Evolutionary conservation across 768 basidiomycete genomes (phyloP).

Genomic region (Pulveroboletus sp.): DNA sequence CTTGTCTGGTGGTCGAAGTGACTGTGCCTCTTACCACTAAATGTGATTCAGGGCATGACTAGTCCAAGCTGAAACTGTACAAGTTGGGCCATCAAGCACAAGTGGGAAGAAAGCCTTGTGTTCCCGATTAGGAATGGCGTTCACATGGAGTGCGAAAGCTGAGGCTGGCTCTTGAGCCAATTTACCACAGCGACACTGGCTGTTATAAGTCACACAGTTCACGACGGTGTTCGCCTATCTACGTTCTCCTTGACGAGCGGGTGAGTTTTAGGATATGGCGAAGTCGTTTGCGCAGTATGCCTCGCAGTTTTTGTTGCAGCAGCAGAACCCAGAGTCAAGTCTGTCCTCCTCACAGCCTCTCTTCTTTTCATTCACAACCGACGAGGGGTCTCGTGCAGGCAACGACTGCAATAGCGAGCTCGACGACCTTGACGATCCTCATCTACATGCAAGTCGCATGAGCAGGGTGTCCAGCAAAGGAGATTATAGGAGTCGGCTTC

Average conservation of each 20-base stretch:
- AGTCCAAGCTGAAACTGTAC: neutral
- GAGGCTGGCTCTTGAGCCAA: constrained; percentile 14
- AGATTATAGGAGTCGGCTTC: constrained; percentile 24
- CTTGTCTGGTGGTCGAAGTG: neutral
- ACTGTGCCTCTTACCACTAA: no score
- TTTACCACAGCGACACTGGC: constrained; percentile 12
- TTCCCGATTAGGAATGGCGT: constrained; percentile 9
- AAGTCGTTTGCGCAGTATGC: constrained; percentile 80
- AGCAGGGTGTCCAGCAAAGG: constrained; percentile 32
- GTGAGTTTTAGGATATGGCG: constrained; percentile 37
- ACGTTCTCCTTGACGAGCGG: constrained; percentile 16
- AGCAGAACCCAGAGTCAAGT: constrained; percentile 46
- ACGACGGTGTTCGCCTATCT: constrained; percentile 9
- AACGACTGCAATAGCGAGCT: constrained; percentile 46
- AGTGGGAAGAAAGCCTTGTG: neutral
- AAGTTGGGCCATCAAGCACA: neutral
- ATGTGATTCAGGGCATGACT: neutral
- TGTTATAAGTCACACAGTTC: constrained; percentile 13
- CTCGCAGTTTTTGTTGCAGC: constrained; percentile 71
- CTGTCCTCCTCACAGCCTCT: constrained; percentile 68
- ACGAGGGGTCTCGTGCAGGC: constrained; percentile 54
- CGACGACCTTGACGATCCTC: constrained; percentile 76
- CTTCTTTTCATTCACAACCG: constrained; percentile 85
- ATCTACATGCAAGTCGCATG: constrained; percentile 41
- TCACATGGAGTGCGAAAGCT: constrained; percentile 26